Evolutionary conservation across 1,284 basidiomycete species (phyloP).

Genomic region (Veloporphyrellus conicus): DNA sequence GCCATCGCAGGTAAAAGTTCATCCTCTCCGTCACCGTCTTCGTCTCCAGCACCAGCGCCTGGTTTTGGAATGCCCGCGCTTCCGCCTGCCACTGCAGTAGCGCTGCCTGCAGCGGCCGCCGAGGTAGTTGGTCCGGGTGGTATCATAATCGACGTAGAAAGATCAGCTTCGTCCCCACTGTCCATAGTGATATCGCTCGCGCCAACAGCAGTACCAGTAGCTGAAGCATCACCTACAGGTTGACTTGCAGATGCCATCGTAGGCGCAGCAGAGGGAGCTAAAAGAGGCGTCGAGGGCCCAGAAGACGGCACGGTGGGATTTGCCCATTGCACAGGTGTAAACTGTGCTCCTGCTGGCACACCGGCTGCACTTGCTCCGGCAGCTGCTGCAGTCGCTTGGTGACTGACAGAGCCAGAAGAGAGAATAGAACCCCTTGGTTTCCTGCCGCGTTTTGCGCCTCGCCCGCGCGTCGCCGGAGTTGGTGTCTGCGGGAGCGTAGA

Average conservation of each 20-base stretch:
- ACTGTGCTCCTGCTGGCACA: constrained; percentile 23
- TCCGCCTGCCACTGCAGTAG: not conserved
- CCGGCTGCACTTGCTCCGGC: not conserved
- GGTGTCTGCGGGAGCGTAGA: constrained; percentile 28
- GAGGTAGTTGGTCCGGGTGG: not conserved
- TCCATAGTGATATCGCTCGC: constrained; percentile 14
- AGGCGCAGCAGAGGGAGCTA: constrained; percentile 16
- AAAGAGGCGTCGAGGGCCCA: constrained; percentile 16
- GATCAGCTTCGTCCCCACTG: constrained; percentile 19
- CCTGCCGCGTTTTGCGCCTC: constrained; percentile 55
- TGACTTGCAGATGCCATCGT: constrained; percentile 7
- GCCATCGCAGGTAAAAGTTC: constrained; percentile 77
- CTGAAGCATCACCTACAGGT: constrained; percentile 2
- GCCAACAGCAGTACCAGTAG: constrained; percentile 1
- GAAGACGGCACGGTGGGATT: constrained; percentile 18
- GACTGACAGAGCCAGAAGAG: constrained; percentile 21
- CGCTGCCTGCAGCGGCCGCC: not conserved
- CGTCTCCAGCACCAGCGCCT: constrained; percentile 21
- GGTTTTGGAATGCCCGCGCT: constrained; percentile 16
- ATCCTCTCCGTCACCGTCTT: constrained; percentile 63
- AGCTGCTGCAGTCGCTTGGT: constrained; percentile 9
- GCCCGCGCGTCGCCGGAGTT: constrained; percentile 36
- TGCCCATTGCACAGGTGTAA: constrained; percentile 43
- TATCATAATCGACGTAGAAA: constrained; percentile 6
- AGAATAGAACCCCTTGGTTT: constrained; percentile 47